Evolutionary conservation across 139 green algal species (phyloP).

Genomic region (Picochlorum costavermella): DNA sequence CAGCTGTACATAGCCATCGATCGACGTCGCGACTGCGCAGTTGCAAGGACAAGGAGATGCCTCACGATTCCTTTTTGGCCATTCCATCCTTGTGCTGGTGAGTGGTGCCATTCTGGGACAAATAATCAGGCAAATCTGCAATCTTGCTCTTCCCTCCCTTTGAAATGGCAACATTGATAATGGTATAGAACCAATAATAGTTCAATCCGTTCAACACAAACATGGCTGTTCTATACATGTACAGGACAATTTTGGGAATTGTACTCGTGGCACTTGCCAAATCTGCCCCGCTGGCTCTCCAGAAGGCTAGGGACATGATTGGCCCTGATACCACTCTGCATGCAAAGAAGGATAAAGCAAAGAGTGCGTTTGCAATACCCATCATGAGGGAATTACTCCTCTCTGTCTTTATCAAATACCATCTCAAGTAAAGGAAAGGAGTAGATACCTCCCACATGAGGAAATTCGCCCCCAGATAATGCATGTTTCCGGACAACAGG

Average conservation of each 20-base stretch:
- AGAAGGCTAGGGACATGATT: slow-evolving; percentile 2
- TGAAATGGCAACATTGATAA: neutral
- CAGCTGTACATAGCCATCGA: too few relatives aligned
- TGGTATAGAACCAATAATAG: slow-evolving; percentile 13
- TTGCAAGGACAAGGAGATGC: too few relatives aligned
- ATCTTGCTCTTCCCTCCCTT: neutral
- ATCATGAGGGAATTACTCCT: slow-evolving; percentile 16
- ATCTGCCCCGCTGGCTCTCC: neutral
- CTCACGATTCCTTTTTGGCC: too few relatives aligned
- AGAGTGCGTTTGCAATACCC: slow-evolving; percentile 20
- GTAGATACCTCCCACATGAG: slow-evolving; percentile 38
- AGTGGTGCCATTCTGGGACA: too few relatives aligned
- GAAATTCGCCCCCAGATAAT: slow-evolving; percentile 21
- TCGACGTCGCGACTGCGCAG: too few relatives aligned
- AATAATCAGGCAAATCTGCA: neutral
- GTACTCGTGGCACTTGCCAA: neutral
- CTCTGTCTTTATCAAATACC: slow-evolving; percentile 46
- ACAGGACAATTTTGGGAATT: neutral
- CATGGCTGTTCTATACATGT: slow-evolving; percentile 1
- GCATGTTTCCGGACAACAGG: slow-evolving; percentile 17
- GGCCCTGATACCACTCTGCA: slow-evolving; percentile 39
- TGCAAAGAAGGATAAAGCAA: slow-evolving; percentile 34
- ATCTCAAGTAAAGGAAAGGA: slow-evolving; percentile 44
- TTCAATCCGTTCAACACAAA: slow-evolving; percentile 7
- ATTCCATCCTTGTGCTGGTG: too few relatives aligned